phyloP scores from a whole-genome alignment of 306 rosid genomes.

The Crotalaria pallida region DNA sequence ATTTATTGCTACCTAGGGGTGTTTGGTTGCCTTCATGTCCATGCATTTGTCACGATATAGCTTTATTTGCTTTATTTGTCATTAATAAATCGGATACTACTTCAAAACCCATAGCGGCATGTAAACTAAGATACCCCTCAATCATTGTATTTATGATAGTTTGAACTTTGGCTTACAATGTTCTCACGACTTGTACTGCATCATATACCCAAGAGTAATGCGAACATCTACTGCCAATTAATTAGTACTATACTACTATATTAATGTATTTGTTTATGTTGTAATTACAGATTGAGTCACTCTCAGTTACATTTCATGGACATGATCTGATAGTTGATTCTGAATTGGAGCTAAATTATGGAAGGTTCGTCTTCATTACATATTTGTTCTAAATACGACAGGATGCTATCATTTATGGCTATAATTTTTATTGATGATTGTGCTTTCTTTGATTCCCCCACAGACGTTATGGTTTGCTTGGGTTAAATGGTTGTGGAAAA shows the following conservation, averaged over 20 bases:
- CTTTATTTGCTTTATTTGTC: too few species aligned
- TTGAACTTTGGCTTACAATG: too few species aligned
- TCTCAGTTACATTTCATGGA: conserved; percentile 93
- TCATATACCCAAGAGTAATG: too few species aligned
- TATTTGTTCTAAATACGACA: neutral
- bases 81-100: too few species aligned
- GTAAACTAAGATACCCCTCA: too few species aligned
- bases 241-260: too few species aligned
- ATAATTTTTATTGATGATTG: neutral
- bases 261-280: conserved; percentile 6
- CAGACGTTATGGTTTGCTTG: conserved; percentile 95
- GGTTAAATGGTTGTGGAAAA: conserved; percentile 95
- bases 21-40: neutral
- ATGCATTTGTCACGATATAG: neutral
- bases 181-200: too few species aligned
- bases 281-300: conserved; percentile 76
- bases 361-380: conserved; percentile 53
- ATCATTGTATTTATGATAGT: too few species aligned
- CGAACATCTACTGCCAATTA: too few species aligned
- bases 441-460: conserved; percentile 15
- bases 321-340: conserved; percentile 93
- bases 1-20: neutral
- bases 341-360: conserved; percentile 93
- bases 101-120: too few species aligned
- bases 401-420: neutral